These are phyloP conservation scores for Pestalotiopsis sp. DNA, from an alignment of 2,329 filamentous ascomycete species.

Conservation along the genomic window DNA sequence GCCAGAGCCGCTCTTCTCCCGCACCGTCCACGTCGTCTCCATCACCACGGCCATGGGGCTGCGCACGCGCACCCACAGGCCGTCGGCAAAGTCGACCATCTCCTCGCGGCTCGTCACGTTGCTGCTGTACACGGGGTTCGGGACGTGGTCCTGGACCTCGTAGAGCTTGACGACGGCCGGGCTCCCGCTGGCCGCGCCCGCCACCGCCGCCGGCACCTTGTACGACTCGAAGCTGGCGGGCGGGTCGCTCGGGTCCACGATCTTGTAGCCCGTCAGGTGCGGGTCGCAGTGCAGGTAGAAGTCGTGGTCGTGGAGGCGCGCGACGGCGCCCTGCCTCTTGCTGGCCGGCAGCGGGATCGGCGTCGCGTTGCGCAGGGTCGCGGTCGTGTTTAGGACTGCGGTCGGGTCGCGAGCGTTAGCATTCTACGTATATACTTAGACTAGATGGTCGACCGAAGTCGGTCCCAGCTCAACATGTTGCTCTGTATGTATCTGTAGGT, in stretches of 20 bases:
- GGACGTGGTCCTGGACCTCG: constrained; percentile 54
- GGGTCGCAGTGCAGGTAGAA: constrained; percentile 58
- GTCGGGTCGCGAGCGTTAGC: background rate
- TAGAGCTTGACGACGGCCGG: constrained; percentile 47
- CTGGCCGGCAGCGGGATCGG: constrained; percentile 39
- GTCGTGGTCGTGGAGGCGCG: constrained; percentile 53
- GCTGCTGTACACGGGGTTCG: constrained; percentile 58
- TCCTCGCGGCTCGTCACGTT: constrained; percentile 58
- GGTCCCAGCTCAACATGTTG: background rate
- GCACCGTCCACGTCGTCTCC: constrained; percentile 53
- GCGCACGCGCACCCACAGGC: constrained; percentile 54
- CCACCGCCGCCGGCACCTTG: constrained; percentile 24
- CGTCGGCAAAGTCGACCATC: constrained; percentile 51
- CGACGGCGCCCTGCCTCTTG: constrained; percentile 31
- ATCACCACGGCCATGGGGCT: constrained; percentile 55
- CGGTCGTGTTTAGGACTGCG: constrained; percentile 47
- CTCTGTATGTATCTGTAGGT: background rate
- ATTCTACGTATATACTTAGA: background rate
- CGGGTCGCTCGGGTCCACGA: constrained; percentile 24
- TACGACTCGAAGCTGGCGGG: constrained; percentile 28
- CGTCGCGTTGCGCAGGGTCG: constrained; percentile 45
- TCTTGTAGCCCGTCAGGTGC: constrained; percentile 44
- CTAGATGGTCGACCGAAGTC: background rate
- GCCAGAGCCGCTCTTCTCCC: constrained; percentile 32
- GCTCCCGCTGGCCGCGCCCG: constrained; percentile 23